These are phyloP conservation scores for Hansenula lynferdii DNA, from an alignment of 1,139 yeast genomes.

Conservation along the genomic window DNA sequence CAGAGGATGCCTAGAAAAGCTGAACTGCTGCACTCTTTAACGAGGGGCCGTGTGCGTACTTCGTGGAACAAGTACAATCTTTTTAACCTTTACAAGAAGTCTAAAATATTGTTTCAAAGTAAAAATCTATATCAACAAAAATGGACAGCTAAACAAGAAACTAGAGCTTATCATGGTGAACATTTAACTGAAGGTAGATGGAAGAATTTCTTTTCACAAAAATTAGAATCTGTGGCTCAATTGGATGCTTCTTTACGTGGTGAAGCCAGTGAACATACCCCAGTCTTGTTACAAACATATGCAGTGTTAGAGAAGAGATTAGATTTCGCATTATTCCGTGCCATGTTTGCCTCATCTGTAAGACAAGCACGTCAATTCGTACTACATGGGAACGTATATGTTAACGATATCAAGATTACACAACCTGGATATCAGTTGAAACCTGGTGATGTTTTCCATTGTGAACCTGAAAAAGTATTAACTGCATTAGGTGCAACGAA, in stretches of 20 bases:
- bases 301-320: slow-evolving; percentile 85
- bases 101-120: slow-evolving; percentile 44
- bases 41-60: slow-evolving; percentile 78
- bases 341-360: slow-evolving; percentile 90
- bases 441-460: slow-evolving; percentile 85
- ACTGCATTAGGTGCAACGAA: slow-evolving; percentile 81
- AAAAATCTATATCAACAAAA: slow-evolving; percentile 82
- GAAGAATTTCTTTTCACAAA: slow-evolving; percentile 66
- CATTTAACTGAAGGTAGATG: slow-evolving; percentile 82
- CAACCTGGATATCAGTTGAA: slow-evolving; percentile 77
- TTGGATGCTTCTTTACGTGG: slow-evolving; percentile 73
- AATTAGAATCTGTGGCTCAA: slow-evolving; percentile 80
- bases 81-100: slow-evolving; percentile 77
- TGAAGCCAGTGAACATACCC: slow-evolving; percentile 51
- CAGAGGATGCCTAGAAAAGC: slow-evolving; percentile 75
- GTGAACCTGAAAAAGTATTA: slow-evolving; percentile 80
- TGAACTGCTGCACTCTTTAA: slow-evolving; percentile 49
- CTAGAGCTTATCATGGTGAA: slow-evolving; percentile 96
- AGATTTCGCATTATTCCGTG: slow-evolving; percentile 84
- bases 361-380: slow-evolving; percentile 94
- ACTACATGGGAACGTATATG: slow-evolving; percentile 75
- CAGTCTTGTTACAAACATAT: slow-evolving; percentile 83
- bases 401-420: slow-evolving; percentile 72
- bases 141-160: slow-evolving; percentile 87
- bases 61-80: slow-evolving; percentile 91